Base-by-base conservation (phyloP, 371 early-diverging fungal genomes). In the Nematocida homosporus region DNA sequence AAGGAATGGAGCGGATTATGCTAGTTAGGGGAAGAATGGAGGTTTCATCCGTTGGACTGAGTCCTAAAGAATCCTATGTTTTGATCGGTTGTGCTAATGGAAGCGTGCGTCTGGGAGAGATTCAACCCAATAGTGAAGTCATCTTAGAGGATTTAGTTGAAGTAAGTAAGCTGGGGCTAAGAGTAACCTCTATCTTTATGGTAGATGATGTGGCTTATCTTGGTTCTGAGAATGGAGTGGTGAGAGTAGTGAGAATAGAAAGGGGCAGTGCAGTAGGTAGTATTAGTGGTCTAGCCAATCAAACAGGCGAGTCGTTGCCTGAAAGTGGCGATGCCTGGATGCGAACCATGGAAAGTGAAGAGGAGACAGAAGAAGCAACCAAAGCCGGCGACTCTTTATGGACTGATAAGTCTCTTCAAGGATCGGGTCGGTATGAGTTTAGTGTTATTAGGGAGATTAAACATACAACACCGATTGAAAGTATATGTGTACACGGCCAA, bases 381-480 rank as follows among this genome's bases (percentile, higher is more conserved):
- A n/a, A n/a, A n/a, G n/a, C n/a, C n/a, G n/a, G n/a, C n/a, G n/a
- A n/a, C n/a, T n/a, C n/a, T n/a, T n/a, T n/a, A n/a, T n/a, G n/a
- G n/a, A n/a, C n/a, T n/a, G n/a, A n/a, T n/a, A n/a, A 25, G 30
- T 16, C 48, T 13, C n/a, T 44, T 44, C 13, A n/a, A n/a, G n/a
- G n/a, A n/a, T n/a, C n/a, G n/a, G 13, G n/a, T 5, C 5, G n/a
- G 16, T 42, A 65, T 34, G 27, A 1, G 2, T 66, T 66, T 40
- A 66, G 56, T 53, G 30, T 6, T 6, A 3, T 80, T 18, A 40
- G 78, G 55, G 59, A 68, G 59, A 66, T 60, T 32, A 50, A 51
- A 20, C 82, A 81, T 41, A 68, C 38, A 16, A 57, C 69, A 23
- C 82, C 82, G 20, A 65, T 81, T n/a, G 37, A 25, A 2, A 37